phyloP scores from a whole-genome alignment of 2,329 filamentous ascomycete genomes.

The Sclerotiophoma versabilis region DNA sequence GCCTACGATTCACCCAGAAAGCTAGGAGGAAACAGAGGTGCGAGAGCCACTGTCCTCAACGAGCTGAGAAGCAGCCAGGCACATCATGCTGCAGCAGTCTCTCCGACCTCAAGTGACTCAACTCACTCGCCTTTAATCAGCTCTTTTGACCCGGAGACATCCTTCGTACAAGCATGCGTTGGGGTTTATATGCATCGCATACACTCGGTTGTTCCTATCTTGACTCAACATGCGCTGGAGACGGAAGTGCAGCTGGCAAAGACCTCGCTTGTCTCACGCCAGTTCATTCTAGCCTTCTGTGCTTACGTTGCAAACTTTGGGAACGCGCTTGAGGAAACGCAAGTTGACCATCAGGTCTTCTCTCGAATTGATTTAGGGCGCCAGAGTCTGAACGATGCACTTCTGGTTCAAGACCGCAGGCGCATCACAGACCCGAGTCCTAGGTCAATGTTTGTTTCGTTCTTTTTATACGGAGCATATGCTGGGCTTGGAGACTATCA shows the following conservation, averaged over 20 bases:
- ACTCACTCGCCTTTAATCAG: not conserved
- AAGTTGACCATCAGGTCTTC: not conserved
- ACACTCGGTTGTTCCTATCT: slow-evolving; percentile 60
- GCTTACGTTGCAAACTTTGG: slow-evolving; percentile 46
- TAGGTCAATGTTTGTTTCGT: slow-evolving; percentile 69
- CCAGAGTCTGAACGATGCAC: slow-evolving; percentile 36
- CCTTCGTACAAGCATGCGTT: slow-evolving; percentile 70
- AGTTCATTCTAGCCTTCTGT: slow-evolving; percentile 48
- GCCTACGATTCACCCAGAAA: slow-evolving; percentile 78
- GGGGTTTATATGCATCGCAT: slow-evolving; percentile 74
- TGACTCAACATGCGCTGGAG: slow-evolving; percentile 30
- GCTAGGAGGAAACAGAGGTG: slow-evolving; percentile 79
- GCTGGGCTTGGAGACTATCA: slow-evolving; percentile 76
- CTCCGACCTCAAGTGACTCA: not conserved
- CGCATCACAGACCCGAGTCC: slow-evolving; percentile 30
- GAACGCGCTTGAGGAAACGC: slow-evolving; percentile 18
- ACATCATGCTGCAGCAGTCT: slow-evolving; percentile 6
- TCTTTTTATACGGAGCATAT: slow-evolving; percentile 77
- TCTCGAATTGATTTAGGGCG: slow-evolving; percentile 2
- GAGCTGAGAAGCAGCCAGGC: slow-evolving; percentile 71
- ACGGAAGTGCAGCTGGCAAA: slow-evolving; percentile 28
- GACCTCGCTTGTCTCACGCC: slow-evolving; percentile 32
- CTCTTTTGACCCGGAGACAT: slow-evolving; percentile 33
- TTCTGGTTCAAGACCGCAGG: slow-evolving; percentile 25
- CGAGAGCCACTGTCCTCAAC: slow-evolving; percentile 76